Evolutionary conservation across 1,284 basidiomycete genomes (phyloP).

Genomic region (Microbotryum silenes-acaulis): DNA sequence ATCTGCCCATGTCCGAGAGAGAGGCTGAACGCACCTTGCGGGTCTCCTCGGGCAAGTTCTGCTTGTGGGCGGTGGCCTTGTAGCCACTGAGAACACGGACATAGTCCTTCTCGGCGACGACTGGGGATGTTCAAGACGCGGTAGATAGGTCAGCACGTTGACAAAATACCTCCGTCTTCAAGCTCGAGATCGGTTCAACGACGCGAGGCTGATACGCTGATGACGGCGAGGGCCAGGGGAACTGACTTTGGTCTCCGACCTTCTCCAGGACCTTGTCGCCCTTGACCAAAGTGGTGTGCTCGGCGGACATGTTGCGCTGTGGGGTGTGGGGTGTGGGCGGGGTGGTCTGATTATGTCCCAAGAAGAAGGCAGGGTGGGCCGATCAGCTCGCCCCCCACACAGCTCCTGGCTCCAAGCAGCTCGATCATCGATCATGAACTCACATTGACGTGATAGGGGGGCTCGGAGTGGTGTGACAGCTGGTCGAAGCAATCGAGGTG

Average conservation of each 20-base stretch:
- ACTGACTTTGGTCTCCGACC: neutral
- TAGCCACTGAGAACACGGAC: neutral
- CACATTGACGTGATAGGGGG: too few relatives aligned
- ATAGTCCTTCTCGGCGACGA: neutral
- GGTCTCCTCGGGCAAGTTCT: neutral
- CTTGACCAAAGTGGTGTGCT: neutral
- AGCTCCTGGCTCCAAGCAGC: too few relatives aligned
- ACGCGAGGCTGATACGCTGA: neutral
- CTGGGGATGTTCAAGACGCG: neutral
- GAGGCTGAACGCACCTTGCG: neutral
- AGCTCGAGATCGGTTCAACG: neutral
- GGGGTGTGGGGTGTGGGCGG: too few relatives aligned
- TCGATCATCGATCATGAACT: too few relatives aligned
- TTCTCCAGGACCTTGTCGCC: conserved; percentile 1
- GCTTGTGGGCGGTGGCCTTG: neutral
- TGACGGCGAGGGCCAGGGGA: neutral
- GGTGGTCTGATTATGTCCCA: too few relatives aligned
- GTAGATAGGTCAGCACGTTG: neutral
- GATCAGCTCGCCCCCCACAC: too few relatives aligned
- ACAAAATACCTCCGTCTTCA: neutral
- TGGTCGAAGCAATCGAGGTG: too few relatives aligned
- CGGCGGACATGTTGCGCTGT: too few relatives aligned
- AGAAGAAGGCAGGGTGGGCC: too few relatives aligned
- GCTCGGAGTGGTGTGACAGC: too few relatives aligned
- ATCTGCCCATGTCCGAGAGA: too few relatives aligned